These are phyloP conservation scores for Suhomyces sp. DNA, from an alignment of 805 yeast species.

Conservation along the genomic window DNA sequence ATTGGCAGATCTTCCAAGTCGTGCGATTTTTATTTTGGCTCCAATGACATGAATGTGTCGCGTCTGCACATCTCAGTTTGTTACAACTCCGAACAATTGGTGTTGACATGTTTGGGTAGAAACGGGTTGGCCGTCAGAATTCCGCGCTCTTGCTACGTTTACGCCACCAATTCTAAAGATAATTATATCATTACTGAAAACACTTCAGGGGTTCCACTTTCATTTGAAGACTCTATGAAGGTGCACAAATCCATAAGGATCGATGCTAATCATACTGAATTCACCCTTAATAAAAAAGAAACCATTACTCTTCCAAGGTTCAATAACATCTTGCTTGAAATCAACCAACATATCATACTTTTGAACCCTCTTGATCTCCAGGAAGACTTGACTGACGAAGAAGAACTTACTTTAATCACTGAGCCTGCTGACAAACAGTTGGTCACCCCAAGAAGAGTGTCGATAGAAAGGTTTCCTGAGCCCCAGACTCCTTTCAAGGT, in stretches of 20 bases:
- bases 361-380: conserved; percentile 48
- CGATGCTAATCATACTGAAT: conserved; percentile 46
- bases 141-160: conserved; percentile 46
- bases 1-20: conserved; percentile 70
- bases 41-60: conserved; percentile 57
- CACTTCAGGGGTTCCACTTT: conserved; percentile 21
- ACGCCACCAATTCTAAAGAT: conserved; percentile 17
- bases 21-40: conserved; percentile 49
- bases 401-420: conserved; percentile 16
- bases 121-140: conserved; percentile 73
- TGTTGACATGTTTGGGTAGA: conserved; percentile 71
- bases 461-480: conserved; percentile 1
- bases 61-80: conserved; percentile 60
- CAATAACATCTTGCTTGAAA: conserved; percentile 61
- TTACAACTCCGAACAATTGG: conserved; percentile 44
- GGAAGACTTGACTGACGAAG: conserved; percentile 47
- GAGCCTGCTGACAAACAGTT: not conserved
- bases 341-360: conserved; percentile 62
- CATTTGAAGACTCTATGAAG: conserved; percentile 10
- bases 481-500: conserved; percentile 7
- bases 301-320: conserved; percentile 61
- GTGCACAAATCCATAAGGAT: conserved; percentile 38
- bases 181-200: conserved; percentile 21
- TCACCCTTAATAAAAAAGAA: conserved; percentile 61
- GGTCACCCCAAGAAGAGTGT: conserved; percentile 8